These are phyloP conservation scores for Phaeosphaeria sp. DNA, from an alignment of 2,329 filamentous ascomycete species.

Conservation along the genomic window DNA sequence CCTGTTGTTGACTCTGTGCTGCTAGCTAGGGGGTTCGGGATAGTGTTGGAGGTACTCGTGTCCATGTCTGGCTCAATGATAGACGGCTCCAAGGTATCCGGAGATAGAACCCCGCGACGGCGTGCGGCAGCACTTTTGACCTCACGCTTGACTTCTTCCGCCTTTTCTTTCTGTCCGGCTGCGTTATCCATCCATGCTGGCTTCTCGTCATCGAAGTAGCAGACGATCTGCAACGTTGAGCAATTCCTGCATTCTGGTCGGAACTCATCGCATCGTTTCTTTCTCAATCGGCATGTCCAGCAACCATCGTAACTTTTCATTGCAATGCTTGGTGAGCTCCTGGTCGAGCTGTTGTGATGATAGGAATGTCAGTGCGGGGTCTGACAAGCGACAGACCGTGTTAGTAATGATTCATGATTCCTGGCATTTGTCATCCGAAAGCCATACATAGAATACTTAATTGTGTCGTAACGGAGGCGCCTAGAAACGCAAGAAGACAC, in stretches of 20 bases:
- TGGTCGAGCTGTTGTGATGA: neutral
- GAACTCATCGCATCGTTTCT: constrained; percentile 67
- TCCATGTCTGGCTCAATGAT: neutral
- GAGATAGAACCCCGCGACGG: constrained; percentile 32
- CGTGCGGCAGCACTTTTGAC: constrained; percentile 62
- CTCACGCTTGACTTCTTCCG: constrained; percentile 62
- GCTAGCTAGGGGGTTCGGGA: neutral
- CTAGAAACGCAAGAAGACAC: too few species aligned
- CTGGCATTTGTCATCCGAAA: neutral
- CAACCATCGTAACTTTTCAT: constrained; percentile 50
- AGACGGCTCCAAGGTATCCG: neutral
- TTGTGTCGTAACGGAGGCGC: too few species aligned
- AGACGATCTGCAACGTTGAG: constrained; percentile 62
- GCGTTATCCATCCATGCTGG: constrained; percentile 40
- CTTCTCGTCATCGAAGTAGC: constrained; percentile 59
- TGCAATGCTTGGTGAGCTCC: neutral
- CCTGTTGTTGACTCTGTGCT: neutral
- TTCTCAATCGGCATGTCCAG: constrained; percentile 67
- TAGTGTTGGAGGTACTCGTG: neutral
- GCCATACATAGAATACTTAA: neutral
- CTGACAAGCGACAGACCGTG: neutral
- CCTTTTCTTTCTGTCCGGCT: constrained; percentile 56
- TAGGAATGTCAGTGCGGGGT: neutral
- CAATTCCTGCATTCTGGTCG: constrained; percentile 62
- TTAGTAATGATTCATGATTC: too few species aligned